phyloP scores from a whole-genome alignment of 2,329 filamentous ascomycete species.

The Ceratocystiopsis sp. region DNA sequence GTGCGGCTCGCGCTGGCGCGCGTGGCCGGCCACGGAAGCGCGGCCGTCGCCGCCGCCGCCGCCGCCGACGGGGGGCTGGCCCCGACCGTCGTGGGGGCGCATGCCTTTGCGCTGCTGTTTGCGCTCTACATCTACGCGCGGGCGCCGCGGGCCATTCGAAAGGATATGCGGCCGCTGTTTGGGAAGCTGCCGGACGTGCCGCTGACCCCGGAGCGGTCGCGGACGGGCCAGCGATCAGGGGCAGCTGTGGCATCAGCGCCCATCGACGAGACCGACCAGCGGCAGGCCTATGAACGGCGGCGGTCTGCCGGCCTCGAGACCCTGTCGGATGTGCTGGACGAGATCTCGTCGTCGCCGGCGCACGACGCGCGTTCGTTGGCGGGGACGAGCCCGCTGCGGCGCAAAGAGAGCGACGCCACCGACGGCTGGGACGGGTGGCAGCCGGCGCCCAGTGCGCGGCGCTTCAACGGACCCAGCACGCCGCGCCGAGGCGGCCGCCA shows the following conservation, averaged over 20 bases:
- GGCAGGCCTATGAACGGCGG: constrained; percentile 1
- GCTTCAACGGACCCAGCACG: too few species aligned
- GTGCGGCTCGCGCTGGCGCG: constrained; percentile 34
- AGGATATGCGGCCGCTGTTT: constrained; percentile 42
- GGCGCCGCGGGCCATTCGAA: constrained; percentile 28
- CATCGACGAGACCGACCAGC: not conserved
- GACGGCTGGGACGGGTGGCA: constrained; percentile 4
- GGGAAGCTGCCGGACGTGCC: constrained; percentile 12
- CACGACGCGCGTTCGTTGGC: not conserved
- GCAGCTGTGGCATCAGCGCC: too few species aligned
- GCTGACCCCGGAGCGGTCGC: constrained; percentile 6
- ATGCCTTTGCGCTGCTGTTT: constrained; percentile 35
- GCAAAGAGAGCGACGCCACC: not conserved
- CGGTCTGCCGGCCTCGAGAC: constrained; percentile 14
- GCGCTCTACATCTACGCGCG: constrained; percentile 33
- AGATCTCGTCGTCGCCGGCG: constrained; percentile 20
- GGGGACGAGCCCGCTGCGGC: not conserved
- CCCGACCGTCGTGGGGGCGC: constrained; percentile 30
- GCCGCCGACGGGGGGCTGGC: constrained; percentile 31
- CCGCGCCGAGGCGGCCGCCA: too few species aligned
- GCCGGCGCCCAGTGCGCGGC: not conserved
- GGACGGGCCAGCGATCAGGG: too few species aligned
- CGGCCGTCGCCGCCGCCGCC: constrained; percentile 25
- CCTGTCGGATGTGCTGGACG: constrained; percentile 30
- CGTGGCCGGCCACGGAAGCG: constrained; percentile 15